phyloP scores from a whole-genome alignment of 2,329 filamentous ascomycete genomes.

The Xylogone sp. region DNA sequence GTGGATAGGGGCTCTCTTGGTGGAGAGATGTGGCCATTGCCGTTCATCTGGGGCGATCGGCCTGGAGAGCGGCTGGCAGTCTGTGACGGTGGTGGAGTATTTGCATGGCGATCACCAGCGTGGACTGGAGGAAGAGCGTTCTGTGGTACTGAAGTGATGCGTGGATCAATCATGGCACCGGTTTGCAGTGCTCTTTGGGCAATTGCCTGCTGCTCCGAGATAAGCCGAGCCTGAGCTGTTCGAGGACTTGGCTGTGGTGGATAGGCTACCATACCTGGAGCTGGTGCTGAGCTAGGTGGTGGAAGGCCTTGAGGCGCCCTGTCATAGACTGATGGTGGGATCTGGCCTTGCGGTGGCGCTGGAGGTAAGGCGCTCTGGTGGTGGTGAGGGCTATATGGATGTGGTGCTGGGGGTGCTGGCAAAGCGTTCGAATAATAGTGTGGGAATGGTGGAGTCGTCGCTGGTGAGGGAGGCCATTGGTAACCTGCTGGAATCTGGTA shows the following conservation, averaged over 20 bases:
- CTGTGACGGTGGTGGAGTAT: slow-evolving; percentile 16
- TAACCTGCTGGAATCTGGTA: slow-evolving; percentile 38
- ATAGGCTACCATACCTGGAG: slow-evolving; percentile 19
- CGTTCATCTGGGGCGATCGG: slow-evolving; percentile 4
- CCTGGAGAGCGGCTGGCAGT: slow-evolving; percentile 15
- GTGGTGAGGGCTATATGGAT: slow-evolving; percentile 21
- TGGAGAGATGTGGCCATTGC: slow-evolving; percentile 8
- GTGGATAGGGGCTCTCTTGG: slow-evolving; percentile 4
- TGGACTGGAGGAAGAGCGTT: slow-evolving; percentile 15
- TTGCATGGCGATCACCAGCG: neutral
- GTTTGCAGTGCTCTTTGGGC: slow-evolving; percentile 23
- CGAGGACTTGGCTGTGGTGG: slow-evolving; percentile 33
- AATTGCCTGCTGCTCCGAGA: slow-evolving; percentile 29
- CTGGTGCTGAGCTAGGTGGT: slow-evolving; percentile 10
- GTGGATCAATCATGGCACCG: slow-evolving; percentile 22
- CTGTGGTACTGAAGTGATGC: slow-evolving; percentile 9
- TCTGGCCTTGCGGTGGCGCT: slow-evolving; percentile 10
- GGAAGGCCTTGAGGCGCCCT: slow-evolving; percentile 29
- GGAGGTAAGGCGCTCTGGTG: slow-evolving; percentile 12
- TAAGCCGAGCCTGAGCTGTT: slow-evolving; percentile 33
- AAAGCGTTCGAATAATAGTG: slow-evolving; percentile 34
- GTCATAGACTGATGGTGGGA: slow-evolving; percentile 24
- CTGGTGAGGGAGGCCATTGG: slow-evolving; percentile 52
- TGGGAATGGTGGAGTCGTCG: slow-evolving; percentile 47
- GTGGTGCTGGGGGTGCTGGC: slow-evolving; percentile 27